Conservation (phyloP, 768 basidiomycete genomes). For the Lentinula lateritia region DNA sequence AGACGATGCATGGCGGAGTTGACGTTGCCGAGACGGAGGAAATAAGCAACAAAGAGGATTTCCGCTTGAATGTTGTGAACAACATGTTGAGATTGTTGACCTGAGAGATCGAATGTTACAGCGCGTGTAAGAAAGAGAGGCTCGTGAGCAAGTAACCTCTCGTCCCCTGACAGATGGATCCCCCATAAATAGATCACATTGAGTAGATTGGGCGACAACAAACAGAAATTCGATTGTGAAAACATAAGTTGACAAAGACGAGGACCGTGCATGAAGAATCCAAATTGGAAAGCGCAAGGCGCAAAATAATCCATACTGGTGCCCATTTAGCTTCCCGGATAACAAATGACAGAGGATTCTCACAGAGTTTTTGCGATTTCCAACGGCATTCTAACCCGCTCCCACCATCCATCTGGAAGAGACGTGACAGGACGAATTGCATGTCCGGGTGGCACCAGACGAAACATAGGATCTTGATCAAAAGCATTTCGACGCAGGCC, state of each 20-base stretch:
- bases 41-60: slow-evolving; percentile 30
- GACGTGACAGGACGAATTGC: not conserved
- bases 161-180: slow-evolving; percentile 17
- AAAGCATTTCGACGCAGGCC: not conserved
- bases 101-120: slow-evolving; percentile 11
- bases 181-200: slow-evolving; percentile 27
- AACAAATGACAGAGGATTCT: not conserved
- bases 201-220: slow-evolving; percentile 18
- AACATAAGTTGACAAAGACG: slow-evolving; percentile 25
- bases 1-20: slow-evolving; percentile 16
- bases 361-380: slow-evolving; percentile 11
- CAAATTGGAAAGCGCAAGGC: slow-evolving; percentile 34
- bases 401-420: slow-evolving; percentile 12
- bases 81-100: slow-evolving; percentile 23
- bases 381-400: slow-evolving; percentile 7
- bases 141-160: slow-evolving; percentile 19
- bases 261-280: slow-evolving; percentile 40
- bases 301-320: slow-evolving; percentile 33
- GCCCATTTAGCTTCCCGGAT: not conserved
- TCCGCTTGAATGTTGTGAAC: slow-evolving; percentile 34
- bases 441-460: not conserved
- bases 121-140: slow-evolving; percentile 27
- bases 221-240: slow-evolving; percentile 13
- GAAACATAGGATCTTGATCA: not conserved
- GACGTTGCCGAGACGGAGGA: slow-evolving; percentile 12